These are phyloP conservation scores for Nakazawaea molendinolei DNA, from an alignment of 805 yeast genomes.

Conservation along the genomic window DNA sequence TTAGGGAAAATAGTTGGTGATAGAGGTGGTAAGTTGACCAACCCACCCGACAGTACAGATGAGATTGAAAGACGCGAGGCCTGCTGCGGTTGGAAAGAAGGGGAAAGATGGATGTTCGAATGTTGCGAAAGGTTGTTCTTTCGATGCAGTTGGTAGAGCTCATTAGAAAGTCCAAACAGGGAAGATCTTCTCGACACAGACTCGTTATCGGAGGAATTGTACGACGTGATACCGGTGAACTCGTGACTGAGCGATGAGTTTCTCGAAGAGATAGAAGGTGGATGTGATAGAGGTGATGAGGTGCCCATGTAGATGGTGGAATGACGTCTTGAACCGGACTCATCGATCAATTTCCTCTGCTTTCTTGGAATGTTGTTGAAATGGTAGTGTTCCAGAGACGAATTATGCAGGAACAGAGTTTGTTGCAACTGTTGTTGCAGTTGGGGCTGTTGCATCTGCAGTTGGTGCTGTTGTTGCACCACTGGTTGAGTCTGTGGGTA, in stretches of 20 bases:
- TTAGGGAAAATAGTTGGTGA: conserved; percentile 10
- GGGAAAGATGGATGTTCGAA: conserved; percentile 9
- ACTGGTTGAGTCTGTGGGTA: conserved; percentile 7
- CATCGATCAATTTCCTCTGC: conserved; percentile 11
- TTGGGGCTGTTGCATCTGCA: neutral
- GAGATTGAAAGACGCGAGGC: conserved; percentile 10
- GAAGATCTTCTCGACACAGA: conserved; percentile 22
- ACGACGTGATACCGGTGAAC: conserved; percentile 21
- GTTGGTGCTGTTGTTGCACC: neutral
- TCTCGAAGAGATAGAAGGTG: conserved; percentile 20
- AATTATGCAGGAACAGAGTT: neutral
- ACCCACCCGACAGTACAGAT: conserved; percentile 7
- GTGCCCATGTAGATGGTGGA: conserved; percentile 8
- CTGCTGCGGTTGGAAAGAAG: conserved; percentile 7
- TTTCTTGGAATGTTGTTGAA: conserved; percentile 19
- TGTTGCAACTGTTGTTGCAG: conserved; percentile 10
- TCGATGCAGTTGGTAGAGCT: conserved; percentile 4
- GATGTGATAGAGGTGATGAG: conserved; percentile 23
- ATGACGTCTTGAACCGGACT: conserved; percentile 10
- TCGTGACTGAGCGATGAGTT: conserved; percentile 26
- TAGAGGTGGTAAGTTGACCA: conserved; percentile 9
- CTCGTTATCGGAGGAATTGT: conserved; percentile 14
- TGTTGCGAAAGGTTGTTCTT: conserved; percentile 10
- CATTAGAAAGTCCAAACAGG: conserved; percentile 4
- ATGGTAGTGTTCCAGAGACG: neutral